These are phyloP conservation scores for Tuber calosporum DNA, from an alignment of 495 filamentous ascomycete genomes.

Conservation along the genomic window DNA sequence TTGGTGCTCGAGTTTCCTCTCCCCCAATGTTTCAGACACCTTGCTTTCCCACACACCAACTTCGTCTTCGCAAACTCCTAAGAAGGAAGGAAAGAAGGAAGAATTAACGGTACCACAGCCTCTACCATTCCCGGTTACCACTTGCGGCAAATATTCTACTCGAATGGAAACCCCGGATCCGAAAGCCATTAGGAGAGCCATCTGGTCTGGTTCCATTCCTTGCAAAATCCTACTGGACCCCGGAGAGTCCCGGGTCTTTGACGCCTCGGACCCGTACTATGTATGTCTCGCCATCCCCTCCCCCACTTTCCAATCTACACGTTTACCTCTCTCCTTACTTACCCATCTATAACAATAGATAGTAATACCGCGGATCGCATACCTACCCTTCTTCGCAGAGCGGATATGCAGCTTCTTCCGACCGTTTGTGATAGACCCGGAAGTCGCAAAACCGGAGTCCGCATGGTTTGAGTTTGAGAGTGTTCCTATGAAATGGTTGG, in stretches of 20 bases:
- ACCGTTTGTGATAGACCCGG: slow-evolving; percentile 60
- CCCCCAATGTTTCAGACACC: neutral
- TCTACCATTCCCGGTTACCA: neutral
- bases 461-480: slow-evolving; percentile 68
- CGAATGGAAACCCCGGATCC: slow-evolving; percentile 27
- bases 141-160: neutral
- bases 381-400: slow-evolving; percentile 69
- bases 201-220: slow-evolving; percentile 41
- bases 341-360: slow-evolving; percentile 42
- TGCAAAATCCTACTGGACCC: slow-evolving; percentile 40
- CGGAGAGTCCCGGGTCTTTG: slow-evolving; percentile 36
- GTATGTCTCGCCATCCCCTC: slow-evolving; percentile 19
- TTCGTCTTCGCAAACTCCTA: neutral
- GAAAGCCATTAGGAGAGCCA: slow-evolving; percentile 34
- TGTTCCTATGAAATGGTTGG: slow-evolving; percentile 67
- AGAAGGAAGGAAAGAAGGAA: too few relatives aligned
- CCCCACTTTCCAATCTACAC: neutral
- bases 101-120: neutral
- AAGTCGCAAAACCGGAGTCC: slow-evolving; percentile 49
- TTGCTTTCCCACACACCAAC: neutral
- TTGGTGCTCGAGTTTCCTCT: neutral
- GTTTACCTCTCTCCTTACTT: neutral
- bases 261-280: slow-evolving; percentile 38
- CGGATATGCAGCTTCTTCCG: slow-evolving; percentile 71
- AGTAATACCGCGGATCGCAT: slow-evolving; percentile 60